Base-by-base conservation (phyloP, 306 rosid species). In the Acacia acuminata region DNA sequence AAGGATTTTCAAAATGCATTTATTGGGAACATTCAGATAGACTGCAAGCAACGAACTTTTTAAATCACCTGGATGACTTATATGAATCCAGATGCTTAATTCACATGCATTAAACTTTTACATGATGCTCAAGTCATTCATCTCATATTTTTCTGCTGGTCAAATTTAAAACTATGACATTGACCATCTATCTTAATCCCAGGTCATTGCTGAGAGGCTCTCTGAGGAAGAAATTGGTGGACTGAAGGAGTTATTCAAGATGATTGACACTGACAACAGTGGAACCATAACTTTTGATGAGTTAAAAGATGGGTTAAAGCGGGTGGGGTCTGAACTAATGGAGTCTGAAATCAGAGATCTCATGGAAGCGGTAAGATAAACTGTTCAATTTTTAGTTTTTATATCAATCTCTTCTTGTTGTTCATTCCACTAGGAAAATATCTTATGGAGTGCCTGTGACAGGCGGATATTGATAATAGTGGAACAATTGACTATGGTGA, bases 181-280 rank as follows among this genome's bases (percentile, higher is more conserved):
- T 82, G 22, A 82, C 61, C 8, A 25, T 73, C 78, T 68, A 50
- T 63, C 85, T 40, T 80, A 15, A 83, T 77, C 56, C 42, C 61
- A 88, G 93, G 90, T 90, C 50, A 90, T 90, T 82, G 93, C 91
- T 60, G 93, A 90, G 78, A 84, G 84, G 56, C 90, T 90, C 51
- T 90, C 93, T 47, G 91, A 88, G 85, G 93, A 88, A 88, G 93
- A 90, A 84, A 88, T 90, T 50, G 93, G 91, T 19, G 93, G 91
- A 65, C 61, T 90, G 80, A 90, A 78, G 78, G 93, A 90, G 84
- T 82, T 86, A 83, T 87, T 89, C 85, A 89, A 77, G 81, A 87
- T 87, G 89, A 85, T 89, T 19, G 92, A 89, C 85, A 85, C 92
- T 3, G 92, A 89, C 82, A 83, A 42, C 88, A 89, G 92, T 30